Evolutionary conservation across 1,139 yeast species (phyloP).

Genomic region (Zygoascus meyerae): DNA sequence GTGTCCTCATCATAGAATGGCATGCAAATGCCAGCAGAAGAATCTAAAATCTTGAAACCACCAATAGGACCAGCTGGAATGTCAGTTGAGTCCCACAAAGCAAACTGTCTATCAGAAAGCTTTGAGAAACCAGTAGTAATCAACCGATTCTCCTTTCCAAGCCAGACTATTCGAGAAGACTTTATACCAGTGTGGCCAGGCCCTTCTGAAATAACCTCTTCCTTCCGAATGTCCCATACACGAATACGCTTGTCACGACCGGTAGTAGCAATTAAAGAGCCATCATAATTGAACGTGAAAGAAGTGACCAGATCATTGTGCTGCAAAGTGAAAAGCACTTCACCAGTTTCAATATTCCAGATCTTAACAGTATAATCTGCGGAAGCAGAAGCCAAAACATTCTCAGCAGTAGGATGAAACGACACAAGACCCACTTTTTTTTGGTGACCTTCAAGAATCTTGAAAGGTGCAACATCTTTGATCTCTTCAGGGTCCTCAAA

Average conservation of each 20-base stretch:
- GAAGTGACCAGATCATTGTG: constrained; percentile 90
- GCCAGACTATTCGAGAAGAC: constrained; percentile 81
- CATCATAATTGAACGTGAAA: constrained; percentile 84
- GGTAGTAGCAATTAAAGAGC: constrained; percentile 78
- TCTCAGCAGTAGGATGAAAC: constrained; percentile 83
- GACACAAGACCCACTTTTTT: constrained; percentile 92
- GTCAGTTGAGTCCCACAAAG: constrained; percentile 79
- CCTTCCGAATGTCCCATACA: constrained; percentile 83
- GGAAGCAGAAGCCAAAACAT: constrained; percentile 83
- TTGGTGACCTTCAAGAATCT: constrained; percentile 73
- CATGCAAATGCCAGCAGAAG: constrained; percentile 88
- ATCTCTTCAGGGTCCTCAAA: constrained; percentile 48
- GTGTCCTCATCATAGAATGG: constrained; percentile 84
- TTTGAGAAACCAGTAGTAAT: constrained; percentile 95
- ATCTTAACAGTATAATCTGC: constrained; percentile 85
- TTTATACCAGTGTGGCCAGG: constrained; percentile 91
- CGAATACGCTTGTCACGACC: constrained; percentile 89
- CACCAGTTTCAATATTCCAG: constrained; percentile 80
- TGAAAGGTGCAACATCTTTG: constrained; percentile 64
- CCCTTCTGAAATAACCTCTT: constrained; percentile 73
- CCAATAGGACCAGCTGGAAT: constrained; percentile 79
- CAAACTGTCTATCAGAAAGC: constrained; percentile 90
- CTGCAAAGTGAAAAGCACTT: constrained; percentile 63
- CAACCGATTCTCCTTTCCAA: constrained; percentile 77
- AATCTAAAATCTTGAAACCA: constrained; percentile 78